Evolutionary conservation across 2,329 filamentous ascomycete genomes (phyloP), one percentile per base, ranked within the genome.

Genomic region (Hypoxylon rubiginosum): DNA sequence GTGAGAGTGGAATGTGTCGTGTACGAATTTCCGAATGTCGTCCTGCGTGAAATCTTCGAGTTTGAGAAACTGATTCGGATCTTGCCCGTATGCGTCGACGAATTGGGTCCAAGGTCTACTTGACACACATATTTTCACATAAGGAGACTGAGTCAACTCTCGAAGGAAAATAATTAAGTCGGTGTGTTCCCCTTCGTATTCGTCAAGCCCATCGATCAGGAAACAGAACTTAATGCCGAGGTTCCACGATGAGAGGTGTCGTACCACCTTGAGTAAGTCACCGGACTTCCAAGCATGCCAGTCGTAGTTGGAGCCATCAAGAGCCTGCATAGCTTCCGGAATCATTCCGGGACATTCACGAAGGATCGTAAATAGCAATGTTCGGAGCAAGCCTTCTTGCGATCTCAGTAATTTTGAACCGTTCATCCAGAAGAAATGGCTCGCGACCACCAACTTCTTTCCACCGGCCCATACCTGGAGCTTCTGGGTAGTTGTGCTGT

Each of bases 341-440:
- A 60, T 60, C 28, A 53, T 41, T 28, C 53, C 57, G n/a, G 49
- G 36, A 15, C 57, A 60, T 30, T 53, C 26, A 17, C 36, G 52
- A 9, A 60, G 15, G 17, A 60, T 50, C 17, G 57, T 39, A n/a
- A 60, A 60, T 28, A 60, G 57, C 26, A 60, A 53, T 6, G 57
- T 53, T 26, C 57, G 57, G 21, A 28, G 46, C 11, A 60, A 45
- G 28, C 57, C 57, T 15, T 60, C 28, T 19, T 53, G 39, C 1
- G 57, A 53, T 2, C 36, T 6, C 28, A 48, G 49, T 21, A 53
- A 36, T 11, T 60, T 36, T 7, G 32, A 28, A 21, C 49, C 57
- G 13, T 28, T 28, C 45, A 13, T 46, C 57, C 57, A 60, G 21
- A 50, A 49, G 19, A 53, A 60, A 28, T 53, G 52, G 5, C 21